Conservation (phyloP, 768 basidiomycete species). For the Hemileccinum rubropunctum region DNA sequence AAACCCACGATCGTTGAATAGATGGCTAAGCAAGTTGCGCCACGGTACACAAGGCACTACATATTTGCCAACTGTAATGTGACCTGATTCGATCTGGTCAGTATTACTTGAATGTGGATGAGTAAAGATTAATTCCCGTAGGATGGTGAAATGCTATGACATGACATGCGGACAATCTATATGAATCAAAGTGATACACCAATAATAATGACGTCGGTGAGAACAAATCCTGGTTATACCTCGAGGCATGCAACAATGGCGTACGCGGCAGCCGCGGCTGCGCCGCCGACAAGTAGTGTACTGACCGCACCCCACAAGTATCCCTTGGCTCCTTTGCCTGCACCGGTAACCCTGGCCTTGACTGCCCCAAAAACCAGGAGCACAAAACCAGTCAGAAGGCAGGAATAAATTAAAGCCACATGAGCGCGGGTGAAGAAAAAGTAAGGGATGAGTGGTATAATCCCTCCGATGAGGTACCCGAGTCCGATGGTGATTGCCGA, state of each 20-base stretch:
- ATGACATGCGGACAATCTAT: constrained; percentile 2
- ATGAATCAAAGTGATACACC: background rate
- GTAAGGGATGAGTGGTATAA: constrained; percentile 90
- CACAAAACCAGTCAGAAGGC: constrained; percentile 77
- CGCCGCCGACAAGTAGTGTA: constrained; percentile 86
- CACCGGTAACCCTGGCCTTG: constrained; percentile 88
- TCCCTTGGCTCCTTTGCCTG: constrained; percentile 57
- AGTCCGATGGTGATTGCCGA: constrained; percentile 95
- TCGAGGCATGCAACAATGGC: constrained; percentile 54
- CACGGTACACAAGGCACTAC: background rate
- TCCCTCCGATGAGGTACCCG: constrained; percentile 89
- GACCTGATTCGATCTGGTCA: background rate
- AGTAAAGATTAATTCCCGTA: background rate
- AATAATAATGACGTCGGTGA: background rate
- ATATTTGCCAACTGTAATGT: background rate
- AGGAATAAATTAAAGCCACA: constrained; percentile 68
- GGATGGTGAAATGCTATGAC: background rate
- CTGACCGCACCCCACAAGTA: constrained; percentile 87
- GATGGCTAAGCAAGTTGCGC: background rate
- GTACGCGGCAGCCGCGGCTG: constrained; percentile 79
- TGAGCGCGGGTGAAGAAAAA: constrained; percentile 80
- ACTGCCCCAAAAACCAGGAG: constrained; percentile 89
- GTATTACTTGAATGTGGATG: too few species aligned
- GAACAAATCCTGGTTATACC: constrained; percentile 5
- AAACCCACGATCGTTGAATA: constrained; percentile 8